phyloP scores from a whole-genome alignment of 2,329 filamentous ascomycete genomes.

The Nemania sp. region DNA sequence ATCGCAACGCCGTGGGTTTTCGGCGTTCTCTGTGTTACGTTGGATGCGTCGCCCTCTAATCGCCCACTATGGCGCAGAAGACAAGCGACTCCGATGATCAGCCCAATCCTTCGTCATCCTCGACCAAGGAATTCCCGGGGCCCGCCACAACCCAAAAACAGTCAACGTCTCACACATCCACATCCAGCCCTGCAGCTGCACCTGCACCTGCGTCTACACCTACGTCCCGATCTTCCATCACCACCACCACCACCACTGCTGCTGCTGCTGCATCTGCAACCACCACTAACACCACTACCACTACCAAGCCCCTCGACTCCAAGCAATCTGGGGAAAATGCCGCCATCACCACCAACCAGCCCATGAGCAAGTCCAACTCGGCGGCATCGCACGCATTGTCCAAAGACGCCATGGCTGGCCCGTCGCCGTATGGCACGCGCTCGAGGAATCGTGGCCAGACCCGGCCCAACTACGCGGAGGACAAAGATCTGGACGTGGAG shows the following conservation, averaged over 20 bases:
- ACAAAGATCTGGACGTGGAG: slow-evolving; percentile 87
- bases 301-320: slow-evolving; percentile 29
- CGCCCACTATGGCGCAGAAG: slow-evolving; percentile 42
- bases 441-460: slow-evolving; percentile 84
- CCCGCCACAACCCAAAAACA: slow-evolving; percentile 37
- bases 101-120: slow-evolving; percentile 42
- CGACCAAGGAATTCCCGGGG: slow-evolving; percentile 37
- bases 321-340: slow-evolving; percentile 38
- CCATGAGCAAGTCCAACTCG: slow-evolving; percentile 53
- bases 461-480: slow-evolving; percentile 93
- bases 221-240: slow-evolving; percentile 22
- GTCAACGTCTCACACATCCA: slow-evolving; percentile 37
- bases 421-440: slow-evolving; percentile 85
- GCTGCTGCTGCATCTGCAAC: background rate
- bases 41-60: slow-evolving; percentile 42
- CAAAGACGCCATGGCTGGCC: slow-evolving; percentile 56
- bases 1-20: slow-evolving; percentile 35
- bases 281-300: slow-evolving; percentile 11
- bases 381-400: slow-evolving; percentile 49
- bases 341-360: slow-evolving; percentile 46
- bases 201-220: slow-evolving; percentile 23
- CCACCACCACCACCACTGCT: slow-evolving; percentile 9
- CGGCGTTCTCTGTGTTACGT: slow-evolving; percentile 39
- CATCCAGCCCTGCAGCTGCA: slow-evolving; percentile 35
- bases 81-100: slow-evolving; percentile 41